Conservation (phyloP, 441 rosid genomes). For the Croton laevigatus region DNA sequence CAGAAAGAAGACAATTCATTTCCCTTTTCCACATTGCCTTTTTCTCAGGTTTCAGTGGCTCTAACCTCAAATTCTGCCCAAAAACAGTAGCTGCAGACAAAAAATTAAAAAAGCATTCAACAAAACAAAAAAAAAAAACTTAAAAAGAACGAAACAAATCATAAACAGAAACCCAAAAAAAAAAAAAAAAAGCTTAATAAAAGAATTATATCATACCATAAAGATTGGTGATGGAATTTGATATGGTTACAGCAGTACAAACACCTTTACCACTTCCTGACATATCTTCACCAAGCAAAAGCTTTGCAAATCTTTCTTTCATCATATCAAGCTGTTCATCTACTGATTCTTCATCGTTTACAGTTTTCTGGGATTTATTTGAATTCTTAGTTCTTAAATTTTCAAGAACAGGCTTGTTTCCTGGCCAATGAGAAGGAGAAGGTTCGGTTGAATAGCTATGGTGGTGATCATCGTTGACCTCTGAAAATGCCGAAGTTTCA, state of each 20-base stretch:
- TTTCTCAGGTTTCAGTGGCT: conserved; percentile 74
- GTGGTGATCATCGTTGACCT: conserved; percentile 41
- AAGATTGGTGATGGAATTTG: conserved; percentile 92
- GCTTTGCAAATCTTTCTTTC: conserved; percentile 91
- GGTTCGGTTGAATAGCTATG: conserved; percentile 57
- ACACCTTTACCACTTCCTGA: conserved; percentile 97
- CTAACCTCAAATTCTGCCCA: conserved; percentile 89
- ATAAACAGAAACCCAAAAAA: neutral
- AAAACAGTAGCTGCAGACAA: conserved; percentile 61
- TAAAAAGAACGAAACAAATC: neutral
- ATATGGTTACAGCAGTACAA: conserved; percentile 84
- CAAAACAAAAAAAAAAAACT: neutral
- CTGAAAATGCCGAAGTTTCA: conserved; percentile 60
- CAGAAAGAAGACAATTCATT: conserved; percentile 89
- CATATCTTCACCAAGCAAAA: conserved; percentile 98
- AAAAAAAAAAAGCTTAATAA: neutral
- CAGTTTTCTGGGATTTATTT: conserved; percentile 31
- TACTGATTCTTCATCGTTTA: conserved; percentile 36
- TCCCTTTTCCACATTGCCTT: conserved; percentile 92
- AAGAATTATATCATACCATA: conserved; percentile 48
- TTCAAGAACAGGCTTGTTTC: conserved; percentile 28
- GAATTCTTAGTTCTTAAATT: conserved; percentile 20
- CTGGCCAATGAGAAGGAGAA: conserved; percentile 67
- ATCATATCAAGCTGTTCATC: conserved; percentile 82
- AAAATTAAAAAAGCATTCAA: conserved; percentile 12